These are phyloP conservation scores for Podila minutissima DNA, from an alignment of 192 early-diverging fungal species.

Conservation along the genomic window DNA sequence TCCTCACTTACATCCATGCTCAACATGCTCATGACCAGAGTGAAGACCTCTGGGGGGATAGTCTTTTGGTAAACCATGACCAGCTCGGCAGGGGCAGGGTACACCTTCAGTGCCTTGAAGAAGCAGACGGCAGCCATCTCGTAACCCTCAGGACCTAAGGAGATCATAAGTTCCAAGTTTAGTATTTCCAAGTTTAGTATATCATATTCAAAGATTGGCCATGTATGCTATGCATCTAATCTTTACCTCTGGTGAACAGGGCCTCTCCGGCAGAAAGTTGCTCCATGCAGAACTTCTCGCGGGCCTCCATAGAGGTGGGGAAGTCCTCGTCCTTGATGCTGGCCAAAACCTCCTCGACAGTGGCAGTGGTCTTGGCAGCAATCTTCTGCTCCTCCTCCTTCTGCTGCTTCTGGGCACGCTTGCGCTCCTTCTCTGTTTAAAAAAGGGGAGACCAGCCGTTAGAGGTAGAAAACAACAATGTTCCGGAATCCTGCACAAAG, in stretches of 20 bases:
- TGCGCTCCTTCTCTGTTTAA: slow-evolving; percentile 65
- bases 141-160: slow-evolving; percentile 62
- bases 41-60: slow-evolving; percentile 87
- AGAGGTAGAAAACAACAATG: no score
- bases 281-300: slow-evolving; percentile 91
- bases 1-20: slow-evolving; percentile 73
- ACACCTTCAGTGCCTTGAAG: slow-evolving; percentile 93
- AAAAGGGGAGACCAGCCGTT: background rate
- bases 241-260: slow-evolving; percentile 74
- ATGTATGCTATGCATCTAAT: background rate
- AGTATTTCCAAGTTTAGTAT: background rate
- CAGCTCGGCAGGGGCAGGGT: slow-evolving; percentile 95
- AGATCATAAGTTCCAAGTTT: background rate
- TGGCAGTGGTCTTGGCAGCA: slow-evolving; percentile 47
- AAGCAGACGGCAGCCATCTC: slow-evolving; percentile 86
- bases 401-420: slow-evolving; percentile 69
- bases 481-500: no score
- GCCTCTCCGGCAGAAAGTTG: slow-evolving; percentile 88
- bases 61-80: slow-evolving; percentile 97
- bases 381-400: slow-evolving; percentile 57
- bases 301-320: slow-evolving; percentile 79
- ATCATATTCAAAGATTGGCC: no score
- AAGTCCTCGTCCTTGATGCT: slow-evolving; percentile 74
- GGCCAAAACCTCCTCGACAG: slow-evolving; percentile 69
- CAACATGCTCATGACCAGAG: slow-evolving; percentile 91